phyloP scores from a whole-genome alignment of 495 filamentous ascomycete species.

The Aspergillus leporis region DNA sequence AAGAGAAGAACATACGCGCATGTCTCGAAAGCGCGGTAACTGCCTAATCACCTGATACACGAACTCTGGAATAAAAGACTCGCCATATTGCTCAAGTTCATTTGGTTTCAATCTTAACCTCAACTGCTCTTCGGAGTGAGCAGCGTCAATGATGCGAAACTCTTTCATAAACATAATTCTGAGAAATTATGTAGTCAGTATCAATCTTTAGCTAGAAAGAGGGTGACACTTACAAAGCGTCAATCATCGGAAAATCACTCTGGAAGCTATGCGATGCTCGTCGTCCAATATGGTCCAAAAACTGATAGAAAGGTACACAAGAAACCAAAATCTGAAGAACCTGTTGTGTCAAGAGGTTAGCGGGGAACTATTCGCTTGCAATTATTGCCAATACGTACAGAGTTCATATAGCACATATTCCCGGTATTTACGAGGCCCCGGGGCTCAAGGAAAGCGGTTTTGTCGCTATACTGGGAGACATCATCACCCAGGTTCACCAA shows the following conservation, averaged over 20 bases:
- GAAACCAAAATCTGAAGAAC: conserved; percentile 91
- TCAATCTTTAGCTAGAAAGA: background rate
- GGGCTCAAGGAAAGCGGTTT: conserved; percentile 86
- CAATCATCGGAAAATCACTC: conserved; percentile 88
- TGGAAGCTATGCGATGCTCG: conserved; percentile 88
- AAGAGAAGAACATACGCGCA: conserved; percentile 63
- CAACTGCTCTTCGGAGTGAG: conserved; percentile 71
- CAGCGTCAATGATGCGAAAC: conserved; percentile 81
- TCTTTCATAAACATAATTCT: conserved; percentile 97
- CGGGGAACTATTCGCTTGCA: background rate
- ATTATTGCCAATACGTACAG: conserved; percentile 57
- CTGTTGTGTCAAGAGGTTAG: conserved; percentile 41
- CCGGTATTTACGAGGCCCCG: conserved; percentile 93
- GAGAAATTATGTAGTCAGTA: conserved; percentile 3
- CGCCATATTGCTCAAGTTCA: conserved; percentile 88
- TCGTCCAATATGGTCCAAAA: conserved; percentile 83
- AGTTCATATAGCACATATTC: conserved; percentile 99
- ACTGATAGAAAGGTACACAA: conserved; percentile 91
- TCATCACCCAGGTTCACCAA: conserved; percentile 65
- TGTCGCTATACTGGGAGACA: conserved; percentile 55
- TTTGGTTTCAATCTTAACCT: conserved; percentile 70
- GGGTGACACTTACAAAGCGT: conserved; percentile 74
- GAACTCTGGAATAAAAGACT: conserved; percentile 89
- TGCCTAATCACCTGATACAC: conserved; percentile 90
- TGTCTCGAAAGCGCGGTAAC: conserved; percentile 83